A percentile compares a stretch with the other conserved stretches of the same genome.
Evolutionary conservation across 805 yeast species (phyloP).

Genomic region (Myxozyma nipponensis): DNA sequence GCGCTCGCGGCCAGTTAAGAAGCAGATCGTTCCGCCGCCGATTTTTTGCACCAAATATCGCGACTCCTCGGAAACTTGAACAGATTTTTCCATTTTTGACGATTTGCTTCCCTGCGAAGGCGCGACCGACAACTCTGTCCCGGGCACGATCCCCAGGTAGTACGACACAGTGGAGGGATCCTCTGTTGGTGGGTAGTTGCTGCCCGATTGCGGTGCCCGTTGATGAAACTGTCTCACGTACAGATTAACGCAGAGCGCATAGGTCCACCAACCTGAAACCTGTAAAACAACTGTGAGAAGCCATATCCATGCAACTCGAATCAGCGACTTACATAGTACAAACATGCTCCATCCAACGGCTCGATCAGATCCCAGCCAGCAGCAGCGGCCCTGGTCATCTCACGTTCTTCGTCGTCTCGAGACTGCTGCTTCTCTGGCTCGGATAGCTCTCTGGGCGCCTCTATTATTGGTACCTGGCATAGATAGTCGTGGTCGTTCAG

Average conservation of each 20-base stretch:
- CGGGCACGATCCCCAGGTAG: constrained; percentile 16
- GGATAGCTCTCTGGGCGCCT: constrained; percentile 8
- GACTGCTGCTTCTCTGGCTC: constrained; percentile 15
- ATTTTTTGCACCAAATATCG: constrained; percentile 40
- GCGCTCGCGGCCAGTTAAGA: constrained; percentile 52
- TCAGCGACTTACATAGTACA: constrained; percentile 21
- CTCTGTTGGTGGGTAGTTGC: constrained; percentile 21
- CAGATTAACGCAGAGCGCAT: constrained; percentile 28
- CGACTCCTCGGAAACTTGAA: constrained; percentile 23
- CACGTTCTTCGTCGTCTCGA: constrained; percentile 24
- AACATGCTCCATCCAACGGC: constrained; percentile 25
- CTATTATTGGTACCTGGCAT: constrained; percentile 18
- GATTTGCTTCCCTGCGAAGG: background rate
- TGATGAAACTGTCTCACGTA: constrained; percentile 29
- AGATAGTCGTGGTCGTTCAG: constrained; percentile 9
- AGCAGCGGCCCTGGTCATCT: constrained; percentile 18
- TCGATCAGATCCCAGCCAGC: constrained; percentile 27
- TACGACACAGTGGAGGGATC: constrained; percentile 22
- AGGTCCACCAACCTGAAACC: constrained; percentile 31
- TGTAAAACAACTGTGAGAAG: background rate
- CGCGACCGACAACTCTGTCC: background rate
- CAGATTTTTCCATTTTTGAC: constrained; percentile 14
- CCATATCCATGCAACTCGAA: background rate
- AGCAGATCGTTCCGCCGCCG: constrained; percentile 56
- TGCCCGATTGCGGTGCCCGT: constrained; percentile 22